Conservation (phyloP, 2,329 filamentous ascomycete genomes). For the Colletotrichum eleusines region DNA sequence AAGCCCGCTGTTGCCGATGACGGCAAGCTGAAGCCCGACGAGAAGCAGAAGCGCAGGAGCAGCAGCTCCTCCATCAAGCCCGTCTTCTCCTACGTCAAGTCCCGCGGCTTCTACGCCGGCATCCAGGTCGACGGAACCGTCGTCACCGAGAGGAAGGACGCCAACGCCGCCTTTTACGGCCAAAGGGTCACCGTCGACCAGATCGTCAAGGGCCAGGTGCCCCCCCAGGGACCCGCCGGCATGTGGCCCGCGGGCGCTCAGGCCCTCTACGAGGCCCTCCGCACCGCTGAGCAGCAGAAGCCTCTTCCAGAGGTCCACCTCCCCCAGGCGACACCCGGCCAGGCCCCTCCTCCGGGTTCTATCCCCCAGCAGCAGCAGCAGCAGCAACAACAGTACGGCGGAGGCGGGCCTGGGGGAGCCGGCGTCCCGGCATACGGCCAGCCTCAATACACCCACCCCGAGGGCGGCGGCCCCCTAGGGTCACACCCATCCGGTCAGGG, state of each 20-base stretch:
- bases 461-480: slow-evolving; percentile 46
- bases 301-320: slow-evolving; percentile 40
- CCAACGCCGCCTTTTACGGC: slow-evolving; percentile 89
- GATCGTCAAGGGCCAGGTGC: slow-evolving; percentile 62
- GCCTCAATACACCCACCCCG: slow-evolving; percentile 36
- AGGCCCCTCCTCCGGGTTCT: slow-evolving; percentile 26
- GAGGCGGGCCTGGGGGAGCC: slow-evolving; percentile 15
- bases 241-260: slow-evolving; percentile 52
- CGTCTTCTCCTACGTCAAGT: slow-evolving; percentile 83
- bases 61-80: slow-evolving; percentile 51
- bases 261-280: slow-evolving; percentile 48
- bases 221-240: slow-evolving; percentile 43
- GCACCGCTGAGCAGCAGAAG: slow-evolving; percentile 49
- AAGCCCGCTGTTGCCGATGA: slow-evolving; percentile 43
- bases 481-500: slow-evolving; percentile 27
- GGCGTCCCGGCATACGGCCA: slow-evolving; percentile 23
- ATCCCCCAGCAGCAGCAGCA: slow-evolving; percentile 21
- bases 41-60: slow-evolving; percentile 38
- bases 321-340: slow-evolving; percentile 32
- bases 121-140: slow-evolving; percentile 90
- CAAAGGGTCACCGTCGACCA: slow-evolving; percentile 61
- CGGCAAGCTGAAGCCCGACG: slow-evolving; percentile 58
- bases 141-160: slow-evolving; percentile 86
- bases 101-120: slow-evolving; percentile 87
- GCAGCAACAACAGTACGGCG: slow-evolving; percentile 21